Conservation (phyloP, 2,329 filamentous ascomycete species). For the Penicillium psychrosexuale region DNA sequence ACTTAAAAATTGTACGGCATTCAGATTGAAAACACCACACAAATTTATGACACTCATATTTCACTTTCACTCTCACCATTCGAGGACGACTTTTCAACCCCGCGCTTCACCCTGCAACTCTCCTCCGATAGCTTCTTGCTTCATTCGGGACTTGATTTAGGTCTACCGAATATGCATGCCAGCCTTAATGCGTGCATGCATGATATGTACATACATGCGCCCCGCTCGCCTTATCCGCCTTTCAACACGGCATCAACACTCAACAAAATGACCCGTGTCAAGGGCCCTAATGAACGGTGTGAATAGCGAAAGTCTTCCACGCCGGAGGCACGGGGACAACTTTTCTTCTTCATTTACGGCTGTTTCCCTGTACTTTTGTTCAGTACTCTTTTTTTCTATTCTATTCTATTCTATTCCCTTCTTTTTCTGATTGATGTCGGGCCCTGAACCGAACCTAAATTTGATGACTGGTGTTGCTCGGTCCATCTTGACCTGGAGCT, state of each 20-base stretch:
- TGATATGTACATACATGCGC: slow-evolving; percentile 11
- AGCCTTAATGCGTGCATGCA: slow-evolving; percentile 11
- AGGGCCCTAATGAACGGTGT: not conserved
- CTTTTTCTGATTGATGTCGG: slow-evolving; percentile 5
- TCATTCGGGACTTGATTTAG: slow-evolving; percentile 4
- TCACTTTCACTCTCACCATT: slow-evolving; percentile 6
- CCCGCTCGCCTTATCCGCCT: slow-evolving; percentile 4
- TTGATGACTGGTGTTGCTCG: slow-evolving; percentile 16
- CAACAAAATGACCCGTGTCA: slow-evolving; percentile 1
- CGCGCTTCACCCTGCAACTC: slow-evolving; percentile 6
- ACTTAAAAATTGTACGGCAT: slow-evolving; percentile 1
- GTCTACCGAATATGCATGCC: slow-evolving; percentile 12
- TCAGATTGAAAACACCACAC: slow-evolving; percentile 9
- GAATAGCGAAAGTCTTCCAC: slow-evolving; percentile 3
- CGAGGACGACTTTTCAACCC: slow-evolving; percentile 11
- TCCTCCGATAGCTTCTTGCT: slow-evolving; percentile 11
- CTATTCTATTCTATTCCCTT: slow-evolving; percentile 1
- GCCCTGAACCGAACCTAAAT: not conserved
- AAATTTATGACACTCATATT: slow-evolving; percentile 15
- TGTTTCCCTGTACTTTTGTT: slow-evolving; percentile 16
- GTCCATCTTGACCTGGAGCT: slow-evolving; percentile 4
- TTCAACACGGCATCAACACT: slow-evolving; percentile 13
- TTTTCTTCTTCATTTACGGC: slow-evolving; percentile 14
- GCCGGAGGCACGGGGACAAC: slow-evolving; percentile 10
- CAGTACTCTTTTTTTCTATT: slow-evolving; percentile 4